Conservation (phyloP, 176 grass and related monocot species). For the Areca catechu region DNA sequence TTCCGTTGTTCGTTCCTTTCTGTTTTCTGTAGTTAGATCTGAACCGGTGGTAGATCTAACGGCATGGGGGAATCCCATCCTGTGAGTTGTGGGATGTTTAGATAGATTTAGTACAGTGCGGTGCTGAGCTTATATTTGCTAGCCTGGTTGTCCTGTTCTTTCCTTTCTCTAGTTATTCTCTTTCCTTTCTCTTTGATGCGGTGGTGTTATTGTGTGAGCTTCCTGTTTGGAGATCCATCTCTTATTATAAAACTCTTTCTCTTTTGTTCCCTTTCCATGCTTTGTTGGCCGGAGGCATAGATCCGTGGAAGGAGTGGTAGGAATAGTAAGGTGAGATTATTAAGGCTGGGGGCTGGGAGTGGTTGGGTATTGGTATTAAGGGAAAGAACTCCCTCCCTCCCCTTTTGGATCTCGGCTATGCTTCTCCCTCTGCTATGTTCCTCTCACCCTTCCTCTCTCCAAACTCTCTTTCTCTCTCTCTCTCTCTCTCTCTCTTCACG, state of each 20-base stretch:
- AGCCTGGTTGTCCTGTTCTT: conserved; percentile 43
- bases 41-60: conserved; percentile 11
- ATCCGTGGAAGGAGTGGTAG: conserved; percentile 20
- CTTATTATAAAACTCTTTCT: conserved; percentile 1
- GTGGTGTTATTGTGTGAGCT: neutral
- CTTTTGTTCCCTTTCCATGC: conserved; percentile 17
- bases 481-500: neutral
- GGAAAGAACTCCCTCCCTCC: neutral
- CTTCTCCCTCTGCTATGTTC: conserved; percentile 12
- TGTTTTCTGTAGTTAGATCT: conserved; percentile 30
- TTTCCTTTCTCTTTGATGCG: conserved; percentile 29
- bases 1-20: conserved; percentile 1
- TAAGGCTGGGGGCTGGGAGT: no score
- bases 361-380: conserved; percentile 3
- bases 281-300: conserved; percentile 31
- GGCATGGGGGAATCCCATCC: no score
- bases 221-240: neutral
- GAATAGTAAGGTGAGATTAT: conserved; percentile 1
- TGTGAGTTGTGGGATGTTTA: conserved; percentile 35
- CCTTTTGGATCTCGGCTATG: conserved; percentile 16
- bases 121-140: conserved; percentile 25
- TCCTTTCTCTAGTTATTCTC: conserved; percentile 39
- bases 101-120: conserved; percentile 50
- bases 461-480: neutral
- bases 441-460: conserved; percentile 5